Percentiles rank a stretch among this genome's conserved stretches.
phyloP scores from a whole-genome alignment of 305 asterid species.

The Caryopteris hybrid region DNA sequence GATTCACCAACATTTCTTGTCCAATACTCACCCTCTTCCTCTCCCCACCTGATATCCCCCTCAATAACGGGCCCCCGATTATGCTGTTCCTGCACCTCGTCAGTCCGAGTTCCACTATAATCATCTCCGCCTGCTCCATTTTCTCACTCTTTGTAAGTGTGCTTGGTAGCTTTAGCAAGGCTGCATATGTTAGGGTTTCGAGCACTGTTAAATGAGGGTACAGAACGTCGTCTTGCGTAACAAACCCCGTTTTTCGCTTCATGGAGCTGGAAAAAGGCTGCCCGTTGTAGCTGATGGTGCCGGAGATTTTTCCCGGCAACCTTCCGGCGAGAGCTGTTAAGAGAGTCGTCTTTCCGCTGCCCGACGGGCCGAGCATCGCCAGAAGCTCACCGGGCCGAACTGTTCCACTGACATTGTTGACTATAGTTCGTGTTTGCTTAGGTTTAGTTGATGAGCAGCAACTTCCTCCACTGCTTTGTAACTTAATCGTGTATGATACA shows the following conservation, averaged over 20 bases:
- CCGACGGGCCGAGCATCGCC: slow-evolving; percentile 96
- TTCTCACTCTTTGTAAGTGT: slow-evolving; percentile 42
- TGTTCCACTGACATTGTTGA: slow-evolving; percentile 49
- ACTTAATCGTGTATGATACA: slow-evolving; percentile 48
- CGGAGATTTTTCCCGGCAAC: slow-evolving; percentile 58
- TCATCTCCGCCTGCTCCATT: slow-evolving; percentile 51
- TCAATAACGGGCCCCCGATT: slow-evolving; percentile 50
- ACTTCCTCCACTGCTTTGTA: slow-evolving; percentile 15
- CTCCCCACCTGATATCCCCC: slow-evolving; percentile 87
- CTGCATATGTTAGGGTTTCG: slow-evolving; percentile 69
- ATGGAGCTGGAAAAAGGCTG: slow-evolving; percentile 42
- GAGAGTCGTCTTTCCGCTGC: slow-evolving; percentile 86
- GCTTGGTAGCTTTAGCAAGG: slow-evolving; percentile 56
- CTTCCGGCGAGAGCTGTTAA: slow-evolving; percentile 67
- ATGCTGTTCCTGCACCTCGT: slow-evolving; percentile 51
- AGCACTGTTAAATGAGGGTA: slow-evolving; percentile 78
- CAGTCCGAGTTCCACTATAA: slow-evolving; percentile 57
- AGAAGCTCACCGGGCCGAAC: slow-evolving; percentile 71
- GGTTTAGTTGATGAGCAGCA: slow-evolving; percentile 37
- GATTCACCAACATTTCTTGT: slow-evolving; percentile 79
- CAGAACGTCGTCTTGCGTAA: slow-evolving; percentile 70
- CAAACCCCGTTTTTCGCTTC: slow-evolving; percentile 64
- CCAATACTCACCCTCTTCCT: slow-evolving; percentile 79
- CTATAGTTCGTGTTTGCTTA: slow-evolving; percentile 34
- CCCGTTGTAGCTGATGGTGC: slow-evolving; percentile 61